A percentile compares a stretch with the other conserved stretches of the same genome.
Evolutionary conservation across 768 basidiomycete species (phyloP).

Genomic region (Tephrocybe sp.): DNA sequence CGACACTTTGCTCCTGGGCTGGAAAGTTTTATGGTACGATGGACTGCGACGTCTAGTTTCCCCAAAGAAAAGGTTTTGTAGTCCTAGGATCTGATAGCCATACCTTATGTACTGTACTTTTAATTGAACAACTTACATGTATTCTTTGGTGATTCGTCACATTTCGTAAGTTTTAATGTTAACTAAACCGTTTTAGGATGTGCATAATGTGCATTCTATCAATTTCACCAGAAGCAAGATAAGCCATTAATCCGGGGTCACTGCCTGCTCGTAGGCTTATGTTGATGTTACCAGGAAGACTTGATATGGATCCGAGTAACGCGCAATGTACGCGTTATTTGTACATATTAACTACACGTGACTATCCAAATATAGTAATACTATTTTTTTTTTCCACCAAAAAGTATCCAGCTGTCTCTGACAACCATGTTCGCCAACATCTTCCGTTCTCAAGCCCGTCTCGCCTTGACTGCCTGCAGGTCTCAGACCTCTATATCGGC

Average conservation of each 20-base stretch:
- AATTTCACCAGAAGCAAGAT: too few relatives aligned
- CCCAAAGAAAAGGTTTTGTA: slow-evolving; percentile 5
- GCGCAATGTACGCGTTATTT: slow-evolving; percentile 6
- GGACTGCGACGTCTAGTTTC: slow-evolving; percentile 20
- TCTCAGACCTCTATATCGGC: slow-evolving; percentile 10
- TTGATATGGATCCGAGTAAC: too few relatives aligned
- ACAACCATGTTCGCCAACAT: slow-evolving; percentile 36
- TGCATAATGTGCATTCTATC: too few relatives aligned
- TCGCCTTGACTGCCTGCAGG: slow-evolving; percentile 27
- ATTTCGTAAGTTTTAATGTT: too few relatives aligned
- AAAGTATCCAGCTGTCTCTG: background rate
- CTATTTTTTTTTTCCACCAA: slow-evolving; percentile 9
- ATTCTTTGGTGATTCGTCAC: too few relatives aligned
- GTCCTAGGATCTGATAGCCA: background rate
- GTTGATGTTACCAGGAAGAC: too few relatives aligned
- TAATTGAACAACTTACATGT: too few relatives aligned
- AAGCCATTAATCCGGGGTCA: too few relatives aligned
- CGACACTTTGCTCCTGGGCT: slow-evolving; percentile 20
- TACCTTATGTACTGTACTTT: too few relatives aligned
- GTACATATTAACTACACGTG: background rate
- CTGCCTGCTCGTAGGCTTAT: too few relatives aligned
- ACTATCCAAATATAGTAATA: slow-evolving; percentile 10
- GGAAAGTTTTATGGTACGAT: slow-evolving; percentile 15
- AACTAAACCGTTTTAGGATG: too few relatives aligned
- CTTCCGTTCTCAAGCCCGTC: slow-evolving; percentile 35